Conservation (phyloP, 441 rosid species). For the Hura crepitans region DNA sequence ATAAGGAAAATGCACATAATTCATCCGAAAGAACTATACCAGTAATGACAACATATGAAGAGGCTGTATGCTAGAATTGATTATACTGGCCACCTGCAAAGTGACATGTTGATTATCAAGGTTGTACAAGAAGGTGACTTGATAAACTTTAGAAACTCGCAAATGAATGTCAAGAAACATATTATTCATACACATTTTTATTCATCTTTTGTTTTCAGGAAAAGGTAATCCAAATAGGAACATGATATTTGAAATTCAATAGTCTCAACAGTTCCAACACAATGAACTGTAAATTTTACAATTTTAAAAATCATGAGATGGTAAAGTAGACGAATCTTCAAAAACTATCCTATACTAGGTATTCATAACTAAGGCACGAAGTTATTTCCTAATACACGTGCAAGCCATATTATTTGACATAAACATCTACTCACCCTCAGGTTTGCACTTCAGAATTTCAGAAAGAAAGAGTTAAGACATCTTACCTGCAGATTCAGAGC, state of each 20-base stretch:
- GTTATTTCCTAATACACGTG: neutral
- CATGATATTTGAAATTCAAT: neutral
- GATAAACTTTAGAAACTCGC: neutral
- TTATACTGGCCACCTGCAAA: conserved; percentile 43
- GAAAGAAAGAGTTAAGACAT: conserved; percentile 1
- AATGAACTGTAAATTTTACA: neutral
- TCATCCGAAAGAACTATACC: conserved; percentile 29
- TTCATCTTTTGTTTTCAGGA: neutral
- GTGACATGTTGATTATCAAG: conserved; percentile 7
- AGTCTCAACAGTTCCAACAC: neutral
- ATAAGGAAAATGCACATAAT: neutral
- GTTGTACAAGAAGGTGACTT: neutral
- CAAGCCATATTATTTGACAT: neutral
- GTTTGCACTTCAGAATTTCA: neutral
- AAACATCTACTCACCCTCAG: neutral
- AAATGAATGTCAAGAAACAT: neutral
- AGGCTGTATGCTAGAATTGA: conserved; percentile 56
- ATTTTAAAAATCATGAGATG: neutral
- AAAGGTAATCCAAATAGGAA: neutral
- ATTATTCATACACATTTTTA: neutral
- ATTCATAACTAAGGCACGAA: neutral
- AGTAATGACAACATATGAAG: conserved; percentile 39
- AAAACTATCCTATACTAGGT: neutral
- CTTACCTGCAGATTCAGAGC: conserved; percentile 50
- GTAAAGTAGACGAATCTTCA: neutral